Base-by-base conservation (phyloP, 164 flowering plant species). In the Brasenia schreberi region DNA sequence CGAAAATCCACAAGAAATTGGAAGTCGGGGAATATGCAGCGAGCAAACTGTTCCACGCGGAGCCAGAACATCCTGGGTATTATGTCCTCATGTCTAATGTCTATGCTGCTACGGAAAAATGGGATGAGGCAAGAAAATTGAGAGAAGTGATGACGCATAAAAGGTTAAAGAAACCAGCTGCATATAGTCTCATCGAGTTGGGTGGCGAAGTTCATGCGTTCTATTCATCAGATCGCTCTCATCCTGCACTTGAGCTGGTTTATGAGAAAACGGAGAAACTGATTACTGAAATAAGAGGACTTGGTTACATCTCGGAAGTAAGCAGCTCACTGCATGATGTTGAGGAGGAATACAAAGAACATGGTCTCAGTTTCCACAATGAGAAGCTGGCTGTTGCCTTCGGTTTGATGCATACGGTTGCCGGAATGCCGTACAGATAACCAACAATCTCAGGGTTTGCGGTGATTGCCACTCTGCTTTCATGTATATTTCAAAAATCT, bases 331-430 rank as follows among this genome's bases (percentile, higher is more conserved):
- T 82, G 43, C 81, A 76, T 44, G 81, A 82, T 68, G 74, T 78
- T 53, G 83, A 78, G 72, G 80, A 74, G 19, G 78, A 82, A 75
- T 83, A 80, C 59, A 78, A 80, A 72, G 79, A 80, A 59, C 75
- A 69, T 43, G 45, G 67, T 4, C 77, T 78, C 53, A 71, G 67
- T 17, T 73, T 59, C 42, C 83, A 82, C 70, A 75, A 79, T 59
- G 81, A 81, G 73, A 78, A 80, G 70, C 76, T 82, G 18, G 81
- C 79, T 1, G 75, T 78, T 62, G 85, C 83, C 43, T 79, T 77
- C 23, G 82, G 82, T 14, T 62, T 81, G 18, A 72, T 79, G 77
- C 77, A 74, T 27, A 73, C 71, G 11, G 70, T 72, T 0, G 58
- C 66, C 17, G 72, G 70, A 5, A 39, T 61, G 62, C 69, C 72